A percentile compares a stretch with the other conserved stretches of the same genome.
These are phyloP conservation scores for Pichia deserticola DNA, from an alignment of 805 yeast species.

Conservation along the genomic window DNA sequence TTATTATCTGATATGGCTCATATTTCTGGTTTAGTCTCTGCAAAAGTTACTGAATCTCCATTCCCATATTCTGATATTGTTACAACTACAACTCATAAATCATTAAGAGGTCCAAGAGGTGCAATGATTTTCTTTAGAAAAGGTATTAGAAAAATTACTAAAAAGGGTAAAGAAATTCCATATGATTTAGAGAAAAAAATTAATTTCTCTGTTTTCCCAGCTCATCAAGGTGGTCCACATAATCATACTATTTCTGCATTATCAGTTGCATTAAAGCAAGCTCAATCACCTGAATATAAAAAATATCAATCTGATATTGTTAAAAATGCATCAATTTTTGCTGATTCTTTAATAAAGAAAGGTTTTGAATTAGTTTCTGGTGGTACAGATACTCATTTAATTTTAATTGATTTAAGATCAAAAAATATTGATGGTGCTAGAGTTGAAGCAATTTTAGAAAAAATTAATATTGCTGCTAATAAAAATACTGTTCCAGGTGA, in stretches of 20 bases:
- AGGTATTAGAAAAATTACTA: constrained; percentile 78
- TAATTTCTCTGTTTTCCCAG: constrained; percentile 97
- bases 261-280: constrained; percentile 92
- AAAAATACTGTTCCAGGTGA: constrained; percentile 97
- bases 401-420: constrained; percentile 74
- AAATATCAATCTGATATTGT: constrained; percentile 80
- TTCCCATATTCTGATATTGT: constrained; percentile 91
- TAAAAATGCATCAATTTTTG: constrained; percentile 73
- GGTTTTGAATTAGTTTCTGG: constrained; percentile 79
- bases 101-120: constrained; percentile 98
- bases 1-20: constrained; percentile 95
- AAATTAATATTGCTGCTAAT: constrained; percentile 88
- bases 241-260: constrained; percentile 95
- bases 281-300: constrained; percentile 79
- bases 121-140: constrained; percentile 96
- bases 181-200: constrained; percentile 88
- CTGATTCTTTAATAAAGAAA: constrained; percentile 50
- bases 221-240: constrained; percentile 99
- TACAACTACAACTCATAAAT: constrained; percentile 96
- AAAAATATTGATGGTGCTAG: constrained; percentile 92
- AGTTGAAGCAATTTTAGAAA: constrained; percentile 83
- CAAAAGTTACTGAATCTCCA: constrained; percentile 90
- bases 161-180: constrained; percentile 75
- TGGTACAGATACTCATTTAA: constrained; percentile 94
- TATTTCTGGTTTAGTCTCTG: constrained; percentile 91